Percentiles rank a stretch among this genome's conserved stretches.
Conservation (phyloP, 2,329 filamentous ascomycete species). For the Sporothrix globosa region DNA sequence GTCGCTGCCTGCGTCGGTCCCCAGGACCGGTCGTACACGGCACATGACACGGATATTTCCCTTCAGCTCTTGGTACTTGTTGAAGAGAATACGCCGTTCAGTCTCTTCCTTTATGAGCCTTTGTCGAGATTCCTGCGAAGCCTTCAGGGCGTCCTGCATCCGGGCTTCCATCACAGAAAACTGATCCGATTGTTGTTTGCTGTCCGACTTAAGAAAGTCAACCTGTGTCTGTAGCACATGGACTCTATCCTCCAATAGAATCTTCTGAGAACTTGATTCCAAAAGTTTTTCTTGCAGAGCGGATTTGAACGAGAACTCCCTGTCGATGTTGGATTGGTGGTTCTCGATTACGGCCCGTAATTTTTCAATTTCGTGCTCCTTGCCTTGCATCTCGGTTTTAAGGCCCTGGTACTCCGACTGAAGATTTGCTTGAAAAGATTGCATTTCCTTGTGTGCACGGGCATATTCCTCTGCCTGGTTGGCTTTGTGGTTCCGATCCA, state of each 20-base stretch:
- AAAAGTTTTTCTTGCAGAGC: constrained; percentile 57
- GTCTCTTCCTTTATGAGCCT: constrained; percentile 92
- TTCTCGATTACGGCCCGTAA: constrained; percentile 52
- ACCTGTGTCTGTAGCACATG: constrained; percentile 79
- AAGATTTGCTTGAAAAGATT: constrained; percentile 62
- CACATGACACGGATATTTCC: constrained; percentile 99
- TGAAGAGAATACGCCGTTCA: constrained; percentile 86
- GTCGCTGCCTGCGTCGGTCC: constrained; percentile 61
- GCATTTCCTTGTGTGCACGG: constrained; percentile 63
- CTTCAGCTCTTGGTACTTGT: constrained; percentile 96
- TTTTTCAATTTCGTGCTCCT: constrained; percentile 59
- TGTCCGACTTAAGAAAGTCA: constrained; percentile 86
- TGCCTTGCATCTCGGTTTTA: constrained; percentile 52
- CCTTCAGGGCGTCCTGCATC: constrained; percentile 74
- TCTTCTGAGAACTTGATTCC: constrained; percentile 63
- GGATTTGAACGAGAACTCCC: constrained; percentile 66
- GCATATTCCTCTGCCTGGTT: constrained; percentile 68
- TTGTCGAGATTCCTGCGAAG: constrained; percentile 71
- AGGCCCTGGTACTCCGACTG: constrained; percentile 57
- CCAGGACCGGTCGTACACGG: constrained; percentile 77
- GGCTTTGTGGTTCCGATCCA: constrained; percentile 64
- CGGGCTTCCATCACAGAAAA: constrained; percentile 80
- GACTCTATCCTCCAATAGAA: constrained; percentile 73
- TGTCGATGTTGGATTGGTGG: constrained; percentile 56
- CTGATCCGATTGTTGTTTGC: constrained; percentile 82